Evolutionary conservation across 2,329 filamentous ascomycete species (phyloP), one percentile per base, ranked within the genome.

Genomic region (Fusarium agapanthi): DNA sequence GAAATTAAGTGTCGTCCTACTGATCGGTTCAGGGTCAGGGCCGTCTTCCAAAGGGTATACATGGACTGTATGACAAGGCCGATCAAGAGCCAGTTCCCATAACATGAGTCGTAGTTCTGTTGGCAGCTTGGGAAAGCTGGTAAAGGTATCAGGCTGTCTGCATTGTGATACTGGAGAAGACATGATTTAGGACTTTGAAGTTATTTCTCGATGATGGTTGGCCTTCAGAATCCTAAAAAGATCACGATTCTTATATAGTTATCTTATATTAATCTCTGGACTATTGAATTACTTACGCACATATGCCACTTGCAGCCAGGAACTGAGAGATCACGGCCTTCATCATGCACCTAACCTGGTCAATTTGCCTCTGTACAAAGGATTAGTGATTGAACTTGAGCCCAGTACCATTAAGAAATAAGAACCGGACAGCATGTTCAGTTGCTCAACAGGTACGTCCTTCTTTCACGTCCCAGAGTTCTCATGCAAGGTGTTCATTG

Each of bases 381-480:
- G 10, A 40, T 7, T 30, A 12, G 10, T 12, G 14, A 12, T 16
- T 47, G 20, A 51, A 26, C 16, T 6, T 15, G 9, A 51, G 2
- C 20, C 32, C 22, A 24, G 18, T 51, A 3, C 8, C 3, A 4
- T 0, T 1, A 11, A 34, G 6, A 24, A 15, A 20, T 12, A 10
- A 3, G 30, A 2, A 12, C 8, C 9, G 9, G 15, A 26, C 13
- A 15, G 13, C 9, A 51, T 35, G 30, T 35, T 24, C 32, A 34
- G 12, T 51, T 24, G 3, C 16, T 24, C 18, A 15, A 51, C n/a
- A 50, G 13, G 16, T 15, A 34, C 3, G 2, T 24, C 8, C 7
- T 50, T 24, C 30, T 11, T 18, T 24, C 18, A 14, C 8, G 8
- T 3, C 6, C 30, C n/a, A 34, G 47, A 20, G 13, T 24, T 50